phyloP scores from a whole-genome alignment of 148 eudicot species.

The Spergularia bocconei region DNA sequence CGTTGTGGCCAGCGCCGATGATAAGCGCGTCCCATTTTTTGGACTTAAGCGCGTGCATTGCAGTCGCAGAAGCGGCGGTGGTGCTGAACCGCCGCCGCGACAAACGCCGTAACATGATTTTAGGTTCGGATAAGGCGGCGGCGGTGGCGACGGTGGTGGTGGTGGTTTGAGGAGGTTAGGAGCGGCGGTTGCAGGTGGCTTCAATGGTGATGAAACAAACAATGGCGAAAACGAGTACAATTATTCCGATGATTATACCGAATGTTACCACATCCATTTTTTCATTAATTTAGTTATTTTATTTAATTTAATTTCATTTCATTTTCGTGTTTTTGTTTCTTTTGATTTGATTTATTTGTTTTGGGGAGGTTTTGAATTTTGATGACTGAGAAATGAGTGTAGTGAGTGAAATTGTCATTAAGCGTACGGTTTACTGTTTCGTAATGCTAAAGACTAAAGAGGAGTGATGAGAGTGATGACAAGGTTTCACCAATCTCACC shows the following conservation, averaged over 20 bases:
- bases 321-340: not conserved
- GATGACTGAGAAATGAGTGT: not conserved
- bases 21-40: conserved; percentile 88
- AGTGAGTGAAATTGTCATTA: not conserved
- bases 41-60: conserved; percentile 30
- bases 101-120: conserved; percentile 44
- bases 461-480: too few species aligned
- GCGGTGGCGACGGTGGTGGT: not conserved
- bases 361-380: not conserved
- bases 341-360: not conserved
- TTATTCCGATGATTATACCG: conserved; percentile 72
- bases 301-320: not conserved
- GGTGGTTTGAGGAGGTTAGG: not conserved
- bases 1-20: conserved; percentile 97
- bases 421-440: not conserved
- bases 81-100: conserved; percentile 59
- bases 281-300: not conserved
- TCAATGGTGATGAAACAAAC: conserved; percentile 70
- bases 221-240: conserved; percentile 53
- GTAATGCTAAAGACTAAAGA: too few species aligned
- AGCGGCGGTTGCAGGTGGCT: conserved; percentile 67
- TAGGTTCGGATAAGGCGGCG: not conserved
- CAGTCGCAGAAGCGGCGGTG: conserved; percentile 13
- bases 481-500: too few species aligned
- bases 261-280: conserved; percentile 73